Evolutionary conservation across 2,329 filamentous ascomycete species (phyloP).

Genomic region (Berkeleyomyces basicola): DNA sequence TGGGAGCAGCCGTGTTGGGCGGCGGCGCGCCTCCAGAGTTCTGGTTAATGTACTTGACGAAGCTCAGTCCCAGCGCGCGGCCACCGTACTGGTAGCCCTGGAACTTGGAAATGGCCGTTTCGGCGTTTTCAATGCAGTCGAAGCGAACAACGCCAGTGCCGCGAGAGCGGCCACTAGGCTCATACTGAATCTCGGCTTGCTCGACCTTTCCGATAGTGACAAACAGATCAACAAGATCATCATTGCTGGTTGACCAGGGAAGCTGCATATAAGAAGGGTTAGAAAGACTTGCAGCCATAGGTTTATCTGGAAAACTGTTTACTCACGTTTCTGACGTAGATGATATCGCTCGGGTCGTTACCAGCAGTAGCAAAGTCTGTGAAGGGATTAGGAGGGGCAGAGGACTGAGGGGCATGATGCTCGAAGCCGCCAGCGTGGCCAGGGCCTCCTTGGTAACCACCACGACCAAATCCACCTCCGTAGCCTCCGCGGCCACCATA

Average conservation of each 20-base stretch:
- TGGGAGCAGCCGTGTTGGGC: not conserved
- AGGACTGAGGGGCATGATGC: conserved; percentile 26
- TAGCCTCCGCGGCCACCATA: conserved; percentile 33
- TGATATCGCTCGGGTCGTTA: conserved; percentile 64
- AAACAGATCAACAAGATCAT: conserved; percentile 91
- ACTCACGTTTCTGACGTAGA: conserved; percentile 95
- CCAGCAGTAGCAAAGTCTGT: conserved; percentile 83
- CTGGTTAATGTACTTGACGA: conserved; percentile 76
- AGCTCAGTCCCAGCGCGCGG: conserved; percentile 80
- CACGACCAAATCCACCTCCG: conserved; percentile 24
- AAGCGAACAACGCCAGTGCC: conserved; percentile 96
- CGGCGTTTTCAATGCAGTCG: conserved; percentile 64
- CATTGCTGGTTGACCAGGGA: conserved; percentile 97
- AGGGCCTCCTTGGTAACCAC: conserved; percentile 16
- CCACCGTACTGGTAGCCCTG: conserved; percentile 95
- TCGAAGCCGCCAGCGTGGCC: conserved; percentile 30
- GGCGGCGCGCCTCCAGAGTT: not conserved
- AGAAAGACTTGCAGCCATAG: conserved; percentile 6
- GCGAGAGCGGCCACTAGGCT: conserved; percentile 85
- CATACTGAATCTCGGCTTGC: conserved; percentile 97
- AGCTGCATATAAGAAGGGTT: conserved; percentile 39
- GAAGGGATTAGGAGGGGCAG: conserved; percentile 64
- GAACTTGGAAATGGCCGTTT: conserved; percentile 92
- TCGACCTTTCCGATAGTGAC: conserved; percentile 96
- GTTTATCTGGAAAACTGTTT: not conserved